Conservation (phyloP, 202 grass and related monocot genomes). For the Cymbopogon flexuosus region DNA sequence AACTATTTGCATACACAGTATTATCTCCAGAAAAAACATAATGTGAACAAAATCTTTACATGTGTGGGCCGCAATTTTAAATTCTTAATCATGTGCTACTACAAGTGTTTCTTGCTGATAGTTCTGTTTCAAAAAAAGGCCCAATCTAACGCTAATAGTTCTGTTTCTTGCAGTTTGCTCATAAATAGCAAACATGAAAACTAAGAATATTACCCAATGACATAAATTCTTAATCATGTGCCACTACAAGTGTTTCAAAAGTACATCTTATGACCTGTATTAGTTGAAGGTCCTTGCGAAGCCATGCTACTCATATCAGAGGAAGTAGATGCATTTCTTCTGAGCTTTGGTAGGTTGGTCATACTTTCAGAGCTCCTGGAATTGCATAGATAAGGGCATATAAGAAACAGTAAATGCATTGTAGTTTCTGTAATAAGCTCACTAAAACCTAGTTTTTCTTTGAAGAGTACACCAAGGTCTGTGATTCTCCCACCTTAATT, state of each 20-base stretch:
- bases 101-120: too few relatives aligned
- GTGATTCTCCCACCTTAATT: conserved; percentile 47
- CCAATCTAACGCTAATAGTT: background rate
- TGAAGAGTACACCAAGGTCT: background rate
- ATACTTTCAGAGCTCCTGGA: conserved; percentile 58
- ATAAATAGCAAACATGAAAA: background rate
- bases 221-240: conserved; percentile 3
- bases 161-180: background rate
- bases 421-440: conserved; percentile 20
- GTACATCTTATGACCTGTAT: conserved; percentile 53
- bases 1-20: background rate
- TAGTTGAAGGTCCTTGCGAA: conserved; percentile 59
- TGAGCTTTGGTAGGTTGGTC: conserved; percentile 50
- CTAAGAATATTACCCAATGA: background rate
- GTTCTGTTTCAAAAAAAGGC: background rate
- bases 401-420: background rate
- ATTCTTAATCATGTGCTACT: too few relatives aligned
- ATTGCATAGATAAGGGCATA: background rate
- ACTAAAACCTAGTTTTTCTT: background rate
- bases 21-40: background rate
- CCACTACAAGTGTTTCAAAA: background rate
- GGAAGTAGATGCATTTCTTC: conserved; percentile 82
- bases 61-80: background rate
- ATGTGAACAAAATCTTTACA: background rate
- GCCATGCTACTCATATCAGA: conserved; percentile 64